Evolutionary conservation across 495 filamentous ascomycete species (phyloP).

Genomic region (Neurospora hispaniola): DNA sequence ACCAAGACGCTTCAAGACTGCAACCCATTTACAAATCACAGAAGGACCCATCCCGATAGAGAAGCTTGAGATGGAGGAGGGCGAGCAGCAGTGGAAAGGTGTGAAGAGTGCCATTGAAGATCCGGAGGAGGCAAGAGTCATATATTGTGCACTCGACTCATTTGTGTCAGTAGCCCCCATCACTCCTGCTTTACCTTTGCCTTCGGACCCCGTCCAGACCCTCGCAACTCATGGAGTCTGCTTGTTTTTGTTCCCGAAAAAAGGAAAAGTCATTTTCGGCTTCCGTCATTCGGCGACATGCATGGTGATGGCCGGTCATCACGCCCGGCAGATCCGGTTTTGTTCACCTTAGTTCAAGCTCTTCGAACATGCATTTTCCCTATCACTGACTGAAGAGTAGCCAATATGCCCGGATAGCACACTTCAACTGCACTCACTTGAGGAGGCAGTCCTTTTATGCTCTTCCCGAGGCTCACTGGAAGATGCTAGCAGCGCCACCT

Average conservation of each 20-base stretch:
- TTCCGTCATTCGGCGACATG: neutral
- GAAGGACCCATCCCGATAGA: neutral
- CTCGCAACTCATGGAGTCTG: neutral
- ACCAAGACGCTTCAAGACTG: neutral
- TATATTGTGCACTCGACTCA: slow-evolving; percentile 71
- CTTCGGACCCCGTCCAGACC: neutral
- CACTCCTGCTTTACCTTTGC: neutral
- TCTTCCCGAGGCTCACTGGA: slow-evolving; percentile 72
- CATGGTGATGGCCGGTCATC: neutral
- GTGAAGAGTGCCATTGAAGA: slow-evolving; percentile 55
- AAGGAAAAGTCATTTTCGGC: neutral
- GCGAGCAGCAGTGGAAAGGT: slow-evolving; percentile 39
- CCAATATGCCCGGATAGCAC: slow-evolving; percentile 73
- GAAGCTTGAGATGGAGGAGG: slow-evolving; percentile 14
- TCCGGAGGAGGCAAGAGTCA: slow-evolving; percentile 61
- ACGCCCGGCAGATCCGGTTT: neutral
- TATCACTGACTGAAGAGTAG: slow-evolving; percentile 30
- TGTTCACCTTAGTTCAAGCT: neutral
- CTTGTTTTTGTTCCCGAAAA: neutral
- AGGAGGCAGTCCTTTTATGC: slow-evolving; percentile 86
- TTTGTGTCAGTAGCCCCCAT: slow-evolving; percentile 55
- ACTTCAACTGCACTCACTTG: slow-evolving; percentile 79
- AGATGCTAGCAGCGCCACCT: slow-evolving; percentile 65
- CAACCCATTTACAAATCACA: neutral
- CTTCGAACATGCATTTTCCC: neutral